phyloP scores from a whole-genome alignment of 768 basidiomycete species.

The Calocybe indica region DNA sequence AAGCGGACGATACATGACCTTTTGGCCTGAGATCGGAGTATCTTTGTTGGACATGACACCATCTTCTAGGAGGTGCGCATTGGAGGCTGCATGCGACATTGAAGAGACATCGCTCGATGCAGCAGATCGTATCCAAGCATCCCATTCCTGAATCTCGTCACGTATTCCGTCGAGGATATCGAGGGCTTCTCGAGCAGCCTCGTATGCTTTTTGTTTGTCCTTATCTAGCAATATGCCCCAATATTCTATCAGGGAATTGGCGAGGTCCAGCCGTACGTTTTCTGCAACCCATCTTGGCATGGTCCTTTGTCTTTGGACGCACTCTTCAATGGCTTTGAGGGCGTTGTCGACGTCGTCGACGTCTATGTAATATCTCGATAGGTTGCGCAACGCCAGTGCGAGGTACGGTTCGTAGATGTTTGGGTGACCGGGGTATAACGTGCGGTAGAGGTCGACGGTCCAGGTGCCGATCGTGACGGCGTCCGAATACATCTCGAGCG shows the following conservation, averaged over 20 bases:
- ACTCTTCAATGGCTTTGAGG: conserved; percentile 3
- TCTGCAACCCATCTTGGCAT: neutral
- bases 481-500: conserved; percentile 11
- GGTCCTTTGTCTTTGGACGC: neutral
- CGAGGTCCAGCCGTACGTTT: conserved; percentile 4
- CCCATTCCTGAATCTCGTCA: conserved; percentile 2
- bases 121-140: neutral
- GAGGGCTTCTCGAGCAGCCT: conserved; percentile 6
- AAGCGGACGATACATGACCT: neutral
- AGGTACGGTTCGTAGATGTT: conserved; percentile 8
- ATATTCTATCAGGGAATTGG: conserved; percentile 4
- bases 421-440: conserved; percentile 3
- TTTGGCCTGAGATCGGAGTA: neutral
- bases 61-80: neutral
- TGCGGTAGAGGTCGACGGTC: conserved; percentile 10
- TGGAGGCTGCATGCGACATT: no score
- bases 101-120: neutral
- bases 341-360: conserved; percentile 2
- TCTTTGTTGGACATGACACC: neutral
- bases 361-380: conserved; percentile 4
- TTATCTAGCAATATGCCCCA: conserved; percentile 1
- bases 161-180: conserved; percentile 4
- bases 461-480: conserved; percentile 8
- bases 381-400: conserved; percentile 5
- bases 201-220: conserved; percentile 2